These are phyloP conservation scores for Excoecaria cochinchinensis DNA, from an alignment of 345 rosid genomes.

Conservation along the genomic window DNA sequence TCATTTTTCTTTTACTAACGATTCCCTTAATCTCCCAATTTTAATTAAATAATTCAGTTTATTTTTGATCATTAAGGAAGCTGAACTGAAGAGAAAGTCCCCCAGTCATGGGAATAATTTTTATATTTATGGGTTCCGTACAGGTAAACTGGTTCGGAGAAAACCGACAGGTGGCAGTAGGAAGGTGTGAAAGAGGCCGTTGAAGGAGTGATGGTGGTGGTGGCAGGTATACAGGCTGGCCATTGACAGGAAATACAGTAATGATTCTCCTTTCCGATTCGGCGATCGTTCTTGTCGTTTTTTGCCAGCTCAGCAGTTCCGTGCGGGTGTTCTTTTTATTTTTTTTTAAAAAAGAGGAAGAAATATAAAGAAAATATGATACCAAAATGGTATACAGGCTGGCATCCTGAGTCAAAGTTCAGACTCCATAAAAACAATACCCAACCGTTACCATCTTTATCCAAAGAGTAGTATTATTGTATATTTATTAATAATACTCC, in stretches of 20 bases:
- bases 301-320: slow-evolving; percentile 55
- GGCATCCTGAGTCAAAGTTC: slow-evolving; percentile 64
- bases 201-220: slow-evolving; percentile 23
- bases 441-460: slow-evolving; percentile 59
- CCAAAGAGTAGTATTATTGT: too few species aligned
- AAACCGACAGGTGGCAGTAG: slow-evolving; percentile 42
- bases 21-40: too few species aligned
- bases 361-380: not conserved
- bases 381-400: slow-evolving; percentile 64
- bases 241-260: slow-evolving; percentile 31
- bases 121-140: slow-evolving; percentile 47
- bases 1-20: not conserved
- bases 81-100: slow-evolving; percentile 40
- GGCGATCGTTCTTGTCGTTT: slow-evolving; percentile 75
- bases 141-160: slow-evolving; percentile 24
- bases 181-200: slow-evolving; percentile 42
- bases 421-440: slow-evolving; percentile 37
- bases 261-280: slow-evolving; percentile 63
- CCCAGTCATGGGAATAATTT: too few species aligned
- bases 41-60: too few species aligned
- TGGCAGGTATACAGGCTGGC: slow-evolving; percentile 69
- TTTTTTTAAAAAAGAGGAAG: not conserved
- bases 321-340: slow-evolving; percentile 28
- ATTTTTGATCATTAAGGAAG: slow-evolving; percentile 38
- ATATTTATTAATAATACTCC: slow-evolving; percentile 9